Conservation (phyloP, 441 rosid species). For the Corymbia calophylla region DNA sequence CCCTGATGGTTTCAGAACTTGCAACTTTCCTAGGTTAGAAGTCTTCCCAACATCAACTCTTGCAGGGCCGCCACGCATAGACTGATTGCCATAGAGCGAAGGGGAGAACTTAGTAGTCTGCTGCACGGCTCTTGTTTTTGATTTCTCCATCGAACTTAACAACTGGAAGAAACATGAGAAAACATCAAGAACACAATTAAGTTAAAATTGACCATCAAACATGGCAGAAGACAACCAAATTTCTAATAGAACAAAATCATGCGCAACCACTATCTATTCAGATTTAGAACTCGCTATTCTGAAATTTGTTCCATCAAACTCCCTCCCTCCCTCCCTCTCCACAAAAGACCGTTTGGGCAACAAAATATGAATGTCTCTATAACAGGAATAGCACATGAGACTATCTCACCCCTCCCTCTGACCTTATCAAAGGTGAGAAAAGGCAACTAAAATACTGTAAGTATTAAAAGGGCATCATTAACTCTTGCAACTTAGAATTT, state of each 20-base stretch:
- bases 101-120: conserved; percentile 1
- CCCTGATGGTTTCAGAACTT: conserved; percentile 23
- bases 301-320: not conserved
- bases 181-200: not conserved
- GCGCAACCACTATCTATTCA: not conserved
- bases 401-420: not conserved
- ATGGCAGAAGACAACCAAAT: not conserved
- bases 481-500: not conserved
- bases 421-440: not conserved
- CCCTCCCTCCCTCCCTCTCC: not conserved
- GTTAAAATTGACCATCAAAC: not conserved
- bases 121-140: conserved; percentile 16
- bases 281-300: not conserved
- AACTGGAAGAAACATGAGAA: conserved; percentile 8
- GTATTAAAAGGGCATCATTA: not conserved
- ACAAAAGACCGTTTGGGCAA: not conserved
- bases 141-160: conserved; percentile 21
- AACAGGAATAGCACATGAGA: not conserved
- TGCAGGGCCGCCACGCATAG: conserved; percentile 13
- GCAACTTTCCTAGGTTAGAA: conserved; percentile 20
- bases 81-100: not conserved
- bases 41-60: conserved; percentile 19
- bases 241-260: not conserved
- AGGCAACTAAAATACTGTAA: not conserved
- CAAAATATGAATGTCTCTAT: not conserved